A percentile compares a stretch with the other conserved stretches of the same genome.
phyloP scores from a whole-genome alignment of 805 yeast species.

The Cyberlindnera nakhonratchasimensis region DNA sequence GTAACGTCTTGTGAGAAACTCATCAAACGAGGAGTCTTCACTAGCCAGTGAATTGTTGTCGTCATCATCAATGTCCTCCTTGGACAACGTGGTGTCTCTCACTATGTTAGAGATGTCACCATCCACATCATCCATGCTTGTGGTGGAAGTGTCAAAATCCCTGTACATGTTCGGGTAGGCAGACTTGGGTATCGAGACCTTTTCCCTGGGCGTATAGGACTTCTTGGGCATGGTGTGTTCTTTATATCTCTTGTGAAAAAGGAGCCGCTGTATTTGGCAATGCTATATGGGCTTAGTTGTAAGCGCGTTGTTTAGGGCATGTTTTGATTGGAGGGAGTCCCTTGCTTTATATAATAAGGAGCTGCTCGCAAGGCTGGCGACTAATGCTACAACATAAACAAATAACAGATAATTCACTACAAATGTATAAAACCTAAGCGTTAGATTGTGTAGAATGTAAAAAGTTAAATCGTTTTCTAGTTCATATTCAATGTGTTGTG shows the following conservation, averaged over 20 bases:
- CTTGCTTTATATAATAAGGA: too few relatives aligned
- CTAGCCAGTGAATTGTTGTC: not conserved
- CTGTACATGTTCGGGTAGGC: conserved; percentile 22
- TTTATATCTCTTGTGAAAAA: too few relatives aligned
- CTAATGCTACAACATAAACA: not conserved
- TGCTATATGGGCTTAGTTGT: too few relatives aligned
- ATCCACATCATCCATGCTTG: conserved; percentile 23
- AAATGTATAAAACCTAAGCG: conserved; percentile 2
- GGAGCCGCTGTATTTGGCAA: too few relatives aligned
- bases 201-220: not conserved
- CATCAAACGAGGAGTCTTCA: conserved; percentile 22
- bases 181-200: conserved; percentile 18
- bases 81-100: conserved; percentile 2
- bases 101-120: conserved; percentile 24
- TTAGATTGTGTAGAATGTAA: conserved; percentile 7
- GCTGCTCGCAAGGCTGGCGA: too few relatives aligned
- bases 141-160: conserved; percentile 21
- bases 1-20: conserved; percentile 6
- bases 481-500: conserved; percentile 9
- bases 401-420: not conserved
- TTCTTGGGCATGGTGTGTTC: too few relatives aligned
- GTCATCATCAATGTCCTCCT: too few relatives aligned
- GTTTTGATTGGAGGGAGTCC: too few relatives aligned
- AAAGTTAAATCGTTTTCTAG: conserved; percentile 13
- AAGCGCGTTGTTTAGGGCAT: too few relatives aligned